Base-by-base conservation (phyloP, 805 yeast species). In the Sugiyamaella mastotermitis region DNA sequence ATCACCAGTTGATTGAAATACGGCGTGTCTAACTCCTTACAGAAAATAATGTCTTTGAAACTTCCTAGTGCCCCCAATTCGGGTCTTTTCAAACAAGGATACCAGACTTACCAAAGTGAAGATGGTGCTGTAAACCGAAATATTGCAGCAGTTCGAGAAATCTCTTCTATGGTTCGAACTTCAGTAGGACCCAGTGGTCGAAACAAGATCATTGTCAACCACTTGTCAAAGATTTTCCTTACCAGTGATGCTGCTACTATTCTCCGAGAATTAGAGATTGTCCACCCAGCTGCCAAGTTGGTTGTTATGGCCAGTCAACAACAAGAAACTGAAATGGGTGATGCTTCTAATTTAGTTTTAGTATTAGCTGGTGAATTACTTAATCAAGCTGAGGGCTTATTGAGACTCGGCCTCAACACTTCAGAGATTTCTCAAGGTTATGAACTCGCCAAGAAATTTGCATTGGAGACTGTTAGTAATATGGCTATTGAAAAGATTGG, bases 161-260 rank as follows among this genome's bases (percentile, higher is more conserved):
- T 92, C 62, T 77, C 95, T 46, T 75, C 80, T 38, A 87, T 90
- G 77, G 86, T 94, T 46, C 73, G 88, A 42, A 87, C 97, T 1
- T 86, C 96, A 9, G 83, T 92, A 69, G 98, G 98, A 5, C 98
- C 98, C 44, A 83, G 94, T 64, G 98, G 98, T 37, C 76, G 96
- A 56, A 92, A 88, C 64, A 92, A 92, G 72, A 86, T 92, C 60
- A 82, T 92, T 52, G 95, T 92, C 40, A 90, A 90, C 64, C 76
- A 84, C 52, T 64, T 84, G 49, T 87, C 86, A 43, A 86, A 81
- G 57, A 81, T 85, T 17, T 85, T 87, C 59, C 76, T 92, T 46
- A 92, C 97, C 30, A 85, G 85, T 51, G 98, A 92, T 60, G 97
- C 97, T n/a, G 96, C 97, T 26, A 92, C 98, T 5, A 92, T 92